Evolutionary conservation across 805 yeast genomes (phyloP), one percentile per base, ranked within the genome.

Genomic region (Candida nonsorbophila): DNA sequence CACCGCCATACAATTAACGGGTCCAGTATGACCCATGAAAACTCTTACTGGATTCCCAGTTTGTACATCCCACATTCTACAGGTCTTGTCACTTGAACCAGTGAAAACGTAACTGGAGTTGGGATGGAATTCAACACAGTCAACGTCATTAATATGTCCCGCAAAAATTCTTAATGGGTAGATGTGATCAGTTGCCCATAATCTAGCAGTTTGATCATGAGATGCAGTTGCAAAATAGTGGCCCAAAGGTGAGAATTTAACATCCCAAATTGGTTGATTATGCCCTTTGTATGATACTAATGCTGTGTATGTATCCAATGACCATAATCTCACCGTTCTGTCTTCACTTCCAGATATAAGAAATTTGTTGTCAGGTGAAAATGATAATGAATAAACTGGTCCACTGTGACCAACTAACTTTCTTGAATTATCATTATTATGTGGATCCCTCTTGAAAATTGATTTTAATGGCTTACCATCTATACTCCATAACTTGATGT

Each of bases 181-280:
- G 25, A 92, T 88, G 57, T 92, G 99, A 54, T 92, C 98, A 44
- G 95, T 86, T 15, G 95, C 87, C 99, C 99, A 92, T 33, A 92
- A 67, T 38, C 97, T 72, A 1, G 97, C 97, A 0, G 98, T 92
- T 54, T 88, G 97, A 52, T 92, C 99, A 51, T 88, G 96, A 3
- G 96, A 85, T 0, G 94, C 96, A 0, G 97, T 88, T n/a, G 94
- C 96, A 57, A 92, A 92, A 60, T 92, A 92, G 59, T 92, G 97
- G 4, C 98, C 98, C 45, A 84, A 63, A 2, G 98, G 98, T 2
- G 95, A 79, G 49, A 86, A 92, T 45, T 82, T 74, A 6, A 92
- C 97, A 52, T 92, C 97, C 98, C 98, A 92, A 16, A 92, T 83
- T 1, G 98, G 97, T 43, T 85, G 94, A 47, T 79, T 85, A 51